These are phyloP conservation scores for Irpex sp. DNA, from an alignment of 1,284 basidiomycete genomes.

Conservation along the genomic window DNA sequence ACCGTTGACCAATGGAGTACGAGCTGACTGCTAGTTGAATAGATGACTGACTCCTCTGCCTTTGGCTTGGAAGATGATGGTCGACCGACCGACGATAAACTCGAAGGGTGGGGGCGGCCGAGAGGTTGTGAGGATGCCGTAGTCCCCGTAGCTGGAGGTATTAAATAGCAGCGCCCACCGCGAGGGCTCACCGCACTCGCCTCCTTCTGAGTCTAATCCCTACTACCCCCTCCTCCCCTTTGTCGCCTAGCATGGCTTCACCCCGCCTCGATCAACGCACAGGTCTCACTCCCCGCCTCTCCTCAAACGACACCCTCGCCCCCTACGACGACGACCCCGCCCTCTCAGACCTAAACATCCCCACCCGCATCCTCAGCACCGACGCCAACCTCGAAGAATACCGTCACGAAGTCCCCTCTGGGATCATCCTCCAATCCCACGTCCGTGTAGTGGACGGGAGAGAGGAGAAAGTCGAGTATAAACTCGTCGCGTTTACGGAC, in stretches of 20 bases:
- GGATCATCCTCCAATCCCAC: constrained; percentile 4
- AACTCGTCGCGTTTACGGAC: constrained; percentile 29
- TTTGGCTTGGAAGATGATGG: too few species aligned
- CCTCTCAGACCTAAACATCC: constrained; percentile 8
- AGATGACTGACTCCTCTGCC: too few species aligned
- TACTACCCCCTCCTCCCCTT: not conserved
- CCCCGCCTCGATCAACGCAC: too few species aligned
- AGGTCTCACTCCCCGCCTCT: not conserved
- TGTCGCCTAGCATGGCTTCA: not conserved
- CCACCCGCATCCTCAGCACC: constrained; percentile 6
- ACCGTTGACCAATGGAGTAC: not conserved
- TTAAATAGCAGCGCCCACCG: not conserved
- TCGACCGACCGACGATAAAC: too few species aligned
- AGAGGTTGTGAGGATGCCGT: not conserved
- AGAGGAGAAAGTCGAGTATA: constrained; percentile 8
- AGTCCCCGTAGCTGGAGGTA: not conserved
- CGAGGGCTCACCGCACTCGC: too few species aligned
- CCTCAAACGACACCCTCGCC: not conserved
- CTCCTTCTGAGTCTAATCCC: not conserved
- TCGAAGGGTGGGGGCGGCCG: too few species aligned
- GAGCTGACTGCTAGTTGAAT: too few species aligned
- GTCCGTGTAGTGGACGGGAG: constrained; percentile 1
- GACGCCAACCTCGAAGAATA: constrained; percentile 15
- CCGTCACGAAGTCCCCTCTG: constrained; percentile 7
- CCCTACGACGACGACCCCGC: constrained; percentile 1